Percentiles rank a stretch among this genome's conserved stretches.
phyloP scores from a whole-genome alignment of 2,329 filamentous ascomycete species.

The Xylaria polymorpha region DNA sequence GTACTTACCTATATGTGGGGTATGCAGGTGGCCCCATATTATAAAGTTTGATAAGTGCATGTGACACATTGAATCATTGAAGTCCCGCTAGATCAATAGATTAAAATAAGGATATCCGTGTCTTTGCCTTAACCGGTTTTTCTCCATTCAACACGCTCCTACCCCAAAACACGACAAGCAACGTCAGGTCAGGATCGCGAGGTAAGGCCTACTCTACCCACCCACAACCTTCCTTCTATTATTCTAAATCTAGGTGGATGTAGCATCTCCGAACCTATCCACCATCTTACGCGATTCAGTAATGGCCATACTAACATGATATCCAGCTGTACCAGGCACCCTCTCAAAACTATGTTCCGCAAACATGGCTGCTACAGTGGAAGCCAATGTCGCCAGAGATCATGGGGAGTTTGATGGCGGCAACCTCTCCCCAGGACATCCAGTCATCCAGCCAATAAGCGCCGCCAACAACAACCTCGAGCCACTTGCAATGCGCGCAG shows the following conservation, averaged over 20 bases:
- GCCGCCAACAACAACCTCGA: conserved; percentile 54
- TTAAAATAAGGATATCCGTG: not conserved
- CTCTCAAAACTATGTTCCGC: conserved; percentile 18
- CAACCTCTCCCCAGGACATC: conserved; percentile 51
- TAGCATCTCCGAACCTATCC: not conserved
- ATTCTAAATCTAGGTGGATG: conserved; percentile 1
- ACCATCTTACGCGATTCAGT: not conserved
- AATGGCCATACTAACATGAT: conserved; percentile 27
- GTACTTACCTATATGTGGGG: too few species aligned
- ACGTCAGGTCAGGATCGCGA: conserved; percentile 18
- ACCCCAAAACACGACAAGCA: conserved; percentile 15
- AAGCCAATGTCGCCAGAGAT: conserved; percentile 38
- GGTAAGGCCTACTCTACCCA: conserved; percentile 6
- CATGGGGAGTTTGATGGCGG: conserved; percentile 43
- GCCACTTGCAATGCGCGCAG: conserved; percentile 64
- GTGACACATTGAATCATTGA: not conserved
- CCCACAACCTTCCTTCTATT: not conserved
- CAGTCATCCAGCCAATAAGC: conserved; percentile 25
- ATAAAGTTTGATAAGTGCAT: not conserved
- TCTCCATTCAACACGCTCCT: conserved; percentile 8
- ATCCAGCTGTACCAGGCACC: conserved; percentile 3
- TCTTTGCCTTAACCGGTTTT: not conserved
- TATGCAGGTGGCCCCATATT: not conserved
- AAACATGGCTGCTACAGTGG: conserved; percentile 41
- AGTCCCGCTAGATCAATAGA: not conserved